A percentile compares a stretch with the other conserved stretches of the same genome.
phyloP scores from a whole-genome alignment of 176 grass and related monocot species.

The Panicum miliaceum region DNA sequence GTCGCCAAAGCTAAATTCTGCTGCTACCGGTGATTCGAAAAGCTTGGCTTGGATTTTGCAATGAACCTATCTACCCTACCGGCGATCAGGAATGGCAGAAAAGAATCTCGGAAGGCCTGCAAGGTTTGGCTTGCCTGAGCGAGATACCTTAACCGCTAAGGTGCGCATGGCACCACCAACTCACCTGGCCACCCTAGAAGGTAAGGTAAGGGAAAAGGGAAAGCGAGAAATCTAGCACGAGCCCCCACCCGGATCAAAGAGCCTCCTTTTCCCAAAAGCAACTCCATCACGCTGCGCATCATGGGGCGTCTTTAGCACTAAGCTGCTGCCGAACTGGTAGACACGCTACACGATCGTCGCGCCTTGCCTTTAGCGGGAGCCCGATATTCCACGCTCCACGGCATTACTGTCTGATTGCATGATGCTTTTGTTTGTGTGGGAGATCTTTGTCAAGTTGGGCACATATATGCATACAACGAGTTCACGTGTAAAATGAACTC shows the following conservation, averaged over 20 bases:
- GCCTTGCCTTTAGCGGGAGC: slow-evolving; percentile 15
- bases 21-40: slow-evolving; percentile 25
- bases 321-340: slow-evolving; percentile 26
- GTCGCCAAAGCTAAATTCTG: slow-evolving; percentile 35
- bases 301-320: slow-evolving; percentile 39
- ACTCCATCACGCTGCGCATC: slow-evolving; percentile 29
- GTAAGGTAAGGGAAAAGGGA: neutral
- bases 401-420: neutral
- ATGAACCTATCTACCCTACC: neutral
- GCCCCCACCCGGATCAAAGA: slow-evolving; percentile 40
- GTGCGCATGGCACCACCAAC: slow-evolving; percentile 40
- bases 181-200: slow-evolving; percentile 3
- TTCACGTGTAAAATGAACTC: neutral
- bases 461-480: neutral
- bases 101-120: slow-evolving; percentile 12
- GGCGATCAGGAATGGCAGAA: slow-evolving; percentile 29
- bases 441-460: neutral
- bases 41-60: neutral
- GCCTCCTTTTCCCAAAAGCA: slow-evolving; percentile 50
- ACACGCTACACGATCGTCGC: neutral
- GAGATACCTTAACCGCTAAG: slow-evolving; percentile 65
- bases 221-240: slow-evolving; percentile 13
- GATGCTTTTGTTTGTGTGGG: neutral
- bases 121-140: slow-evolving; percentile 29
- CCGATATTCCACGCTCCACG: neutral